Evolutionary conservation across 2,329 filamentous ascomycete genomes (phyloP), one percentile per base, ranked within the genome.

Genomic region (Huntiella decipiens): DNA sequence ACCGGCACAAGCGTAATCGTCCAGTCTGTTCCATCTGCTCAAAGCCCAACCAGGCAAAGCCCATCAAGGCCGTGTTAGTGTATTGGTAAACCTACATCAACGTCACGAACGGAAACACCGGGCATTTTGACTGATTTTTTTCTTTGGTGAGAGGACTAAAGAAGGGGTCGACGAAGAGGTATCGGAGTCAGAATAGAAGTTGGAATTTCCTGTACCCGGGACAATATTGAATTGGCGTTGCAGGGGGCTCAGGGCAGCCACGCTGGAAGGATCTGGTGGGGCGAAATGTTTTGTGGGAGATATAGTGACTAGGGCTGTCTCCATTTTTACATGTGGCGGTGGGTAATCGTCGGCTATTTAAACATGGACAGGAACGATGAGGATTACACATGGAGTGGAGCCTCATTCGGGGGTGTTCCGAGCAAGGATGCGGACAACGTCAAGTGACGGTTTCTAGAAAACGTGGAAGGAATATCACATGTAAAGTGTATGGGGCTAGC

Each of bases 71-170:
- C 22, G 22, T 28, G 22, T 28, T 28, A 28, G 22, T 28, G 22
- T 2, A 39, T 43, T 43, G 38, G 40, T 33, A 50, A 52, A 76
- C 76, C 68, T 77, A 82, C 79, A 74, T 83, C 79, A 65, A 87
- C 82, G 71, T 87, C 82, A 70, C 82, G 81, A 68, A 88, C 82
- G 60, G 71, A 75, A 65, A 84, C 73, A 67, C 79, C 74, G 63
- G 70, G 68, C 82, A 87, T 87, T 65, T 72, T 85, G 70, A 70
- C 71, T 72, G 71, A 75, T 56, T 54, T 56, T 53, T 59, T 42
- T 45, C 35, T 63, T 56, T 54, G 54, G 56, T 49, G 22, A 36
- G 43, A 15, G 38, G 44, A 46, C 39, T 49, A 46, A 48, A 49
- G 41, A 49, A 39, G 42, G 43, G 44, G 44, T 45, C 43, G 40